Conservation (phyloP, 495 filamentous ascomycete species). For the Daldinia bambusicola region DNA sequence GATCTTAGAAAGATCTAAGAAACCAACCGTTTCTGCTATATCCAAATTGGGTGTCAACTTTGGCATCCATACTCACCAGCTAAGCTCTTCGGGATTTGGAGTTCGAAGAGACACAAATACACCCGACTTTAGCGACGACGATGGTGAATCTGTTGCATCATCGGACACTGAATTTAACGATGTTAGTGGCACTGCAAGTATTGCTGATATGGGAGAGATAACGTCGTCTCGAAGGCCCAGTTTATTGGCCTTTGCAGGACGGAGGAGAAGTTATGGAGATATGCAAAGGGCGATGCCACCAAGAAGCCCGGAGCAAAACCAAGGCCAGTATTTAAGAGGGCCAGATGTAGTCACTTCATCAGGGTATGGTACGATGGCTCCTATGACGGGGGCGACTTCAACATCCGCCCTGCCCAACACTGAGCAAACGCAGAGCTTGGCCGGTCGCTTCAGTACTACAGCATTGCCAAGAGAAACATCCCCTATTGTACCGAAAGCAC, state of each 20-base stretch:
- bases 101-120: slow-evolving; percentile 58
- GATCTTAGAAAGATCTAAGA: slow-evolving; percentile 56
- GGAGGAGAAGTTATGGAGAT: slow-evolving; percentile 54
- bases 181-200: slow-evolving; percentile 38
- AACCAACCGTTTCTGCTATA: slow-evolving; percentile 72
- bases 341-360: slow-evolving; percentile 14
- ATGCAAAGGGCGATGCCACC: slow-evolving; percentile 13
- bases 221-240: slow-evolving; percentile 35
- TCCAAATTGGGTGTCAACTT: slow-evolving; percentile 69
- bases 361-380: slow-evolving; percentile 36
- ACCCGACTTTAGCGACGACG: slow-evolving; percentile 57
- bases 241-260: slow-evolving; percentile 41
- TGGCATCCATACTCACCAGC: slow-evolving; percentile 80
- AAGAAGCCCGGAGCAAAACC: slow-evolving; percentile 1
- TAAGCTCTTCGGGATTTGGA: slow-evolving; percentile 72
- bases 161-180: slow-evolving; percentile 50
- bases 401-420: background rate
- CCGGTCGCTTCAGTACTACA: slow-evolving; percentile 2
- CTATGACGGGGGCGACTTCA: background rate
- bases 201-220: slow-evolving; percentile 38
- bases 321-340: background rate
- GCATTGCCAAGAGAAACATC: slow-evolving; percentile 23
- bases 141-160: slow-evolving; percentile 44
- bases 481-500: slow-evolving; percentile 36
- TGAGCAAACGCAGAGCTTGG: slow-evolving; percentile 13